These are phyloP conservation scores for Dichotomopilus funicola DNA, from an alignment of 2,329 filamentous ascomycete genomes.

Conservation along the genomic window DNA sequence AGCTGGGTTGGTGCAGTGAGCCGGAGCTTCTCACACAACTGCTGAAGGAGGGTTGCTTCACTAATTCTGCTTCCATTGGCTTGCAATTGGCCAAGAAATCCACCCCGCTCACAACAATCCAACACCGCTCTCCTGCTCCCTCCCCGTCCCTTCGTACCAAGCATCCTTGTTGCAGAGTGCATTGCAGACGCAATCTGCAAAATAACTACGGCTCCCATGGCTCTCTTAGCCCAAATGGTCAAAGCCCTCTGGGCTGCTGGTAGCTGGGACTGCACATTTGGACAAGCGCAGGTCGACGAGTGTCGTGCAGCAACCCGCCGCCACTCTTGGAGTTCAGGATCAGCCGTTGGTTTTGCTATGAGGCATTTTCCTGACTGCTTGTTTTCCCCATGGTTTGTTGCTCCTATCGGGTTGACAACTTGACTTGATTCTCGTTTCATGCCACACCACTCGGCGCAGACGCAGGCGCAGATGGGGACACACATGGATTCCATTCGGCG, in stretches of 20 bases:
- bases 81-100: neutral
- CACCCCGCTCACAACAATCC: neutral
- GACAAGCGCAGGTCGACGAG: neutral
- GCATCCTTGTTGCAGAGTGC: slow-evolving; percentile 11
- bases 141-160: slow-evolving; percentile 2
- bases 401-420: neutral
- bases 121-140: neutral
- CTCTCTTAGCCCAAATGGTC: neutral
- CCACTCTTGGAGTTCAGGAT: slow-evolving; percentile 1
- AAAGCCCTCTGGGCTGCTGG: neutral
- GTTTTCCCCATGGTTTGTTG: neutral
- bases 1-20: neutral
- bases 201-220: neutral
- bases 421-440: neutral
- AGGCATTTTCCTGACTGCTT: slow-evolving; percentile 17
- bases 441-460: neutral
- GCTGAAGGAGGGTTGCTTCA: neutral
- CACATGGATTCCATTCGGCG: neutral
- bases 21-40: neutral
- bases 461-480: too few relatives aligned
- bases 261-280: neutral
- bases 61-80: neutral
- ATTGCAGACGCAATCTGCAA: slow-evolving; percentile 10
- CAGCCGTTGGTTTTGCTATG: slow-evolving; percentile 7
- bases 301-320: slow-evolving; percentile 14